Conservation (phyloP, 2,329 filamentous ascomycete species). For the Hyphodiscus sp. region DNA sequence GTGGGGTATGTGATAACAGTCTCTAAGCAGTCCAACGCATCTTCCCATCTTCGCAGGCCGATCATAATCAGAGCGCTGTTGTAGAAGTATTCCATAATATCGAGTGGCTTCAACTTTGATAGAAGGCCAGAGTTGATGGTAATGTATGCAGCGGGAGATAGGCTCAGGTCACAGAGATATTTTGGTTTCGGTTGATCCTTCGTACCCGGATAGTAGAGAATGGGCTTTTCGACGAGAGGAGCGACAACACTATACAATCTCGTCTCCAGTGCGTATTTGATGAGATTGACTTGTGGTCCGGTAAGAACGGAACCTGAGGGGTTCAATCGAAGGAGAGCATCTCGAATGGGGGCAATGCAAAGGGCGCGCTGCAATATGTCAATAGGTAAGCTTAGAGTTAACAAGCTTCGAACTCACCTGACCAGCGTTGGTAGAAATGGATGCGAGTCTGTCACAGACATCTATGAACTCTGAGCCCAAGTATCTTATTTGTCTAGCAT, state of each 20-base stretch:
- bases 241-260: slow-evolving; percentile 48
- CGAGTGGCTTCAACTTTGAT: slow-evolving; percentile 41
- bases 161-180: slow-evolving; percentile 39
- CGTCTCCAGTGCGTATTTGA: slow-evolving; percentile 49
- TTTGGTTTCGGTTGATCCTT: slow-evolving; percentile 30
- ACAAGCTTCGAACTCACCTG: slow-evolving; percentile 16
- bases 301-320: slow-evolving; percentile 62
- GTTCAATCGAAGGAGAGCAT: slow-evolving; percentile 59
- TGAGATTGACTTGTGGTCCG: slow-evolving; percentile 51
- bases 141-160: slow-evolving; percentile 51
- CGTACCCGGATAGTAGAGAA: slow-evolving; percentile 57
- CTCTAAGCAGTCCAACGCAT: slow-evolving; percentile 55
- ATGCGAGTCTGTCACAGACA: slow-evolving; percentile 35
- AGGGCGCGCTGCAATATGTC: slow-evolving; percentile 17
- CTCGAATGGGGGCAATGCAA: slow-evolving; percentile 23
- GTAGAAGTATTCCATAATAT: slow-evolving; percentile 62
- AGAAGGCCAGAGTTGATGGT: slow-evolving; percentile 52
- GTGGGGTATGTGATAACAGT: slow-evolving; percentile 62
- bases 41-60: slow-evolving; percentile 52
- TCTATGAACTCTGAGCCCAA: slow-evolving; percentile 40
- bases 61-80: slow-evolving; percentile 60
- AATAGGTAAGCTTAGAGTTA: slow-evolving; percentile 1
- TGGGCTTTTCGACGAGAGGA: slow-evolving; percentile 56
- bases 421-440: slow-evolving; percentile 14
- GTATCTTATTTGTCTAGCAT: slow-evolving; percentile 49